A percentile compares a stretch with the other conserved stretches of the same genome.
Conservation (phyloP, 129 eudicot species). For the Flaveria ramosissima region DNA sequence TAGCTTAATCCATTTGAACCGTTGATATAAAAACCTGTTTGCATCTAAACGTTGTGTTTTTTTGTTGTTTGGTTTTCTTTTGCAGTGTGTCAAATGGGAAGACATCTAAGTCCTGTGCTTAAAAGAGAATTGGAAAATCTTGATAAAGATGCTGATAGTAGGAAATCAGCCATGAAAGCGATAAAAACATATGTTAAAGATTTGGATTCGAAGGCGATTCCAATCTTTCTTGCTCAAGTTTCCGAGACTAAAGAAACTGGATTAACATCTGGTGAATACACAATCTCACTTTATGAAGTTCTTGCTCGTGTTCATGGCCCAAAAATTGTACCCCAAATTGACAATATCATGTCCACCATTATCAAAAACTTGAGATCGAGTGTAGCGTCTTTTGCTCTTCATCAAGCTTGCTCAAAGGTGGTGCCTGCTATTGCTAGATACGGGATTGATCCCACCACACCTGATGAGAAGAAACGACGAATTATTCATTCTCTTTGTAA, state of each 20-base stretch:
- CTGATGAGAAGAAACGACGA: conserved; percentile 58
- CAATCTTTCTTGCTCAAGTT: conserved; percentile 84
- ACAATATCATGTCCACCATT: conserved; percentile 74
- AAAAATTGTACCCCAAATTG: conserved; percentile 74
- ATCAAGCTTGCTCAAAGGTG: conserved; percentile 92
- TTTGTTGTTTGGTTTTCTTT: conserved; percentile 6
- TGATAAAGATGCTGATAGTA: conserved; percentile 74
- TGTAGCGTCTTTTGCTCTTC: conserved; percentile 87
- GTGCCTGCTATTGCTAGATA: conserved; percentile 84
- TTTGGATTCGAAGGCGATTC: conserved; percentile 84
- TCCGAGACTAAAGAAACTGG: conserved; percentile 76
- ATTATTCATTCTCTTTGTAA: conserved; percentile 74
- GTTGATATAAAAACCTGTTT: no score
- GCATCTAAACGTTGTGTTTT: no score
- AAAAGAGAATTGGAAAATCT: conserved; percentile 71
- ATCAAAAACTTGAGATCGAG: conserved; percentile 62
- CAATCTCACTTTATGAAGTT: conserved; percentile 86
- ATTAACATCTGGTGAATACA: conserved; percentile 63
- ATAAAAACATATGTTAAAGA: conserved; percentile 74
- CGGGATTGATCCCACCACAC: conserved; percentile 76
- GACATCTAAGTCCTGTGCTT: conserved; percentile 62
- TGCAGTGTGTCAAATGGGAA: conserved; percentile 48
- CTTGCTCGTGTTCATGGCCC: conserved; percentile 88
- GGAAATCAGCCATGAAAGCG: conserved; percentile 87
- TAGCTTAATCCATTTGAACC: neutral